Base-by-base conservation (phyloP, 2,329 filamentous ascomycete genomes). In the Chalara sp. region DNA sequence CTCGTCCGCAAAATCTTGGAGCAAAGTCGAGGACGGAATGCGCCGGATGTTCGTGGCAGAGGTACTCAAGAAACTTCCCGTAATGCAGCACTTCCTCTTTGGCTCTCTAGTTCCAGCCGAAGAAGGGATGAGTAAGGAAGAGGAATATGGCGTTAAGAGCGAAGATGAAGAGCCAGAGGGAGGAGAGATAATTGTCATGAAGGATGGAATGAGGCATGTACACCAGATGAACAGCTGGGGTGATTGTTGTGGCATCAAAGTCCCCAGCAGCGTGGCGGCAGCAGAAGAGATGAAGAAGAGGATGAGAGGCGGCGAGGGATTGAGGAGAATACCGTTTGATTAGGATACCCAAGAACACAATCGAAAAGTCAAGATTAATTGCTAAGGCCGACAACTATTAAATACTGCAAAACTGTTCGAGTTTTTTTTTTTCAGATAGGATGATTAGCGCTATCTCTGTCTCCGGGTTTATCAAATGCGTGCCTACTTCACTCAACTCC, bases 81-180 rank as follows among this genome's bases (percentile, higher is more conserved):
- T 99, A 42, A 97, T 97, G 90, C 93, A 99, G 70, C 95, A 99
- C 68, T 99, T 99, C 61, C 65, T 99, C 49, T 99, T 99, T 64
- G 93, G 93, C 1, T 86, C 83, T 6, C 69, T 99, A 47, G 76
- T 99, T 1, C 85, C 89, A 0, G 89, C 92, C 0, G 81, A 76
- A 0, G 81, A 89, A 28, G 88, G 81, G 1, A 97, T 99, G 93
- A 87, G 81, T 55, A 77, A 74, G 44, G 80, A 83, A 59, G 70
- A 71, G 30, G 76, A 81, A 44, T 69, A 70, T 1, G 76, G 72
- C n/a, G 62, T 67, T 5, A 63, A 65, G 3, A 67, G 67, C 4
- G 73, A 75, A 41, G 77, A 76, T 8, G 73, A 73, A 31, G 78
- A 80, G 53, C 68, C 66, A 0, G 72, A 73, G 44, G 75, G 76